Conservation (phyloP, 768 basidiomycete species). For the Sporobolomyces roseus region DNA sequence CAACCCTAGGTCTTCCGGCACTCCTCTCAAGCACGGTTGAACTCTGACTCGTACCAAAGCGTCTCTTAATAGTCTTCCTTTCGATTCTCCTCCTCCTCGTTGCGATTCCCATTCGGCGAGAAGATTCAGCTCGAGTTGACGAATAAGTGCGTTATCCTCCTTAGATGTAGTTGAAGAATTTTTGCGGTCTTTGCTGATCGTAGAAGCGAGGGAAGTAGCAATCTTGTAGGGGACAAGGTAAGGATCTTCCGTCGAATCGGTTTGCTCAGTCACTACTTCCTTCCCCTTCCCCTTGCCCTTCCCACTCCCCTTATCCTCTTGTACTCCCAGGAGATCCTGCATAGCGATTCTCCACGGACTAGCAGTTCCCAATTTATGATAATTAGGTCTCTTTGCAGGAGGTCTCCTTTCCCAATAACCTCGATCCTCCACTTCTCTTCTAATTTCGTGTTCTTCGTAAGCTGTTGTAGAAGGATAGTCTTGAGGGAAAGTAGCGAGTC, state of each 20-base stretch:
- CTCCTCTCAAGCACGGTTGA: slow-evolving; percentile 63
- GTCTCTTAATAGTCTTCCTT: slow-evolving; percentile 39
- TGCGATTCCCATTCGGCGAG: not conserved
- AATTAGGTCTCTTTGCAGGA: slow-evolving; percentile 79
- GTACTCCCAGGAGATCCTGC: slow-evolving; percentile 41
- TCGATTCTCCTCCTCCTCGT: slow-evolving; percentile 47
- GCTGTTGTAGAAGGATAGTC: slow-evolving; percentile 66
- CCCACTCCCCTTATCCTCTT: too few species aligned
- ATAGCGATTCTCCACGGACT: slow-evolving; percentile 13
- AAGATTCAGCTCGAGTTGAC: not conserved
- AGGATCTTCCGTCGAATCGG: not conserved
- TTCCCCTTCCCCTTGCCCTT: slow-evolving; percentile 10
- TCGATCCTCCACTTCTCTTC: slow-evolving; percentile 58
- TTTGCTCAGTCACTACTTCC: not conserved
- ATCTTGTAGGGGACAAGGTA: not conserved
- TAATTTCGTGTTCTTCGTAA: slow-evolving; percentile 56
- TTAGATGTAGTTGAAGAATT: slow-evolving; percentile 50
- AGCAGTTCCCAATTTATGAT: slow-evolving; percentile 58
- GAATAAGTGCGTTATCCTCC: not conserved
- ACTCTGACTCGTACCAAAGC: slow-evolving; percentile 68
- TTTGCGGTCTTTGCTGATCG: slow-evolving; percentile 61
- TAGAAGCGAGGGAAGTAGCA: slow-evolving; percentile 53
- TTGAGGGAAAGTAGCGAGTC: slow-evolving; percentile 68
- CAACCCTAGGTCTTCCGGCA: slow-evolving; percentile 67
- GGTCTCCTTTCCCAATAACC: slow-evolving; percentile 73